Percentiles rank a stretch among this genome's conserved stretches.
These are phyloP conservation scores for Colletotrichum sp. DNA, from an alignment of 2,329 filamentous ascomycete species.

Conservation along the genomic window DNA sequence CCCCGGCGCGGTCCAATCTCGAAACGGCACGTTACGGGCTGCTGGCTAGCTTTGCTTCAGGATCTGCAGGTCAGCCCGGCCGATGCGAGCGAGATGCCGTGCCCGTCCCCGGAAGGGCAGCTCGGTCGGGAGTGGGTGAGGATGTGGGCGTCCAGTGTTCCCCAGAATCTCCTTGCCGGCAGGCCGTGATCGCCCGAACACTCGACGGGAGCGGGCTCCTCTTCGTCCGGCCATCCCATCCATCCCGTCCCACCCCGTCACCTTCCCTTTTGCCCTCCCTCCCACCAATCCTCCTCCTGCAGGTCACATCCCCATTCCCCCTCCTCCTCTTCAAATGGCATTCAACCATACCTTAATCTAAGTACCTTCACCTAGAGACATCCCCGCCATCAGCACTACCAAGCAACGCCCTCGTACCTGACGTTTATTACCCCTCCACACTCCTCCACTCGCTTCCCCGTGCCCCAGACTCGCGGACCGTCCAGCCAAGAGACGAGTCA, in stretches of 20 bases:
- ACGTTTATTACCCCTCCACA: neutral
- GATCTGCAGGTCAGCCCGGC: conserved; percentile 7
- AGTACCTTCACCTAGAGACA: neutral
- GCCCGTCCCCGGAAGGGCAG: neutral
- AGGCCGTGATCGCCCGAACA: conserved; percentile 10
- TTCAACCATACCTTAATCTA: neutral
- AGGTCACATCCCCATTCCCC: neutral
- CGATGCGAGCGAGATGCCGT: neutral
- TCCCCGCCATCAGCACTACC: neutral
- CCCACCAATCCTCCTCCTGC: neutral
- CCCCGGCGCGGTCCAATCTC: neutral
- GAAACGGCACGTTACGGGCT: neutral
- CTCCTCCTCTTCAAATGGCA: neutral
- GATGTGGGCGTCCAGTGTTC: neutral
- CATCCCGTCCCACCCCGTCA: neutral
- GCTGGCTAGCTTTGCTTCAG: neutral
- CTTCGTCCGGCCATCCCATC: neutral
- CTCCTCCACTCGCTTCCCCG: neutral
- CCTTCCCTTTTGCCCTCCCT: neutral
- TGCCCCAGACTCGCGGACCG: conserved; percentile 13
- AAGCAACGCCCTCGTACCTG: neutral
- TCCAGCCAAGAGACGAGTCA: conserved; percentile 19
- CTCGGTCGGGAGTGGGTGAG: neutral
- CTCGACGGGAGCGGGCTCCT: neutral
- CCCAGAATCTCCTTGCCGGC: neutral